These are phyloP conservation scores for Haematococcus sp. DNA, from an alignment of 139 green algal species.

Conservation along the genomic window DNA sequence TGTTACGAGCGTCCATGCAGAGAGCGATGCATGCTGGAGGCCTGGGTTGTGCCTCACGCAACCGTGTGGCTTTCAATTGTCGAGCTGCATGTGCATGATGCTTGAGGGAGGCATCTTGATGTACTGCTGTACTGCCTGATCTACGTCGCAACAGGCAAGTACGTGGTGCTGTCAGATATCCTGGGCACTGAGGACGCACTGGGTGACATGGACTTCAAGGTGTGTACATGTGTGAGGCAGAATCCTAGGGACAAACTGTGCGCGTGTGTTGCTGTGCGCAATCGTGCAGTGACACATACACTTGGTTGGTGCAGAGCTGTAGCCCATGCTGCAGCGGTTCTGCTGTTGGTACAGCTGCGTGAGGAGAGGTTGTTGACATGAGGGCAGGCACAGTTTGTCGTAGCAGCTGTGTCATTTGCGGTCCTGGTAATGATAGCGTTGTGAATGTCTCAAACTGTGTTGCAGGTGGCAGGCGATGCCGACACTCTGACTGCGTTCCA, in stretches of 20 bases:
- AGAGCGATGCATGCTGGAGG: too few relatives aligned
- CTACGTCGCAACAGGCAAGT: too few relatives aligned
- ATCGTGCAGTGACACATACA: slow-evolving; percentile 6
- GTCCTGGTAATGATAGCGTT: too few relatives aligned
- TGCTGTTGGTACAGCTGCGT: slow-evolving; percentile 9
- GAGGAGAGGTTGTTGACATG: too few relatives aligned
- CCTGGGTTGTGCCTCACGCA: too few relatives aligned
- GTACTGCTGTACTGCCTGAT: slow-evolving; percentile 4
- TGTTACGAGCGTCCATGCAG: too few relatives aligned
- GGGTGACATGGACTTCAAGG: slow-evolving; percentile 99
- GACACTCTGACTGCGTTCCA: slow-evolving; percentile 92
- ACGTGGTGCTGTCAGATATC: slow-evolving; percentile 92
- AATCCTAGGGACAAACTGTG: not conserved
- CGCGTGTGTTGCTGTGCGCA: not conserved
- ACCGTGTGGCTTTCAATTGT: too few relatives aligned
- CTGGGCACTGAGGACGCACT: slow-evolving; percentile 91
- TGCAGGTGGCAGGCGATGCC: slow-evolving; percentile 19
- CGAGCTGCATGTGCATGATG: too few relatives aligned
- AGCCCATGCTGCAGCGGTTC: not conserved
- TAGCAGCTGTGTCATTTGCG: too few relatives aligned
- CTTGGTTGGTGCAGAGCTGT: slow-evolving; percentile 4
- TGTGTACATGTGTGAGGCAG: slow-evolving; percentile 46
- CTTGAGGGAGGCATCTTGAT: too few relatives aligned
- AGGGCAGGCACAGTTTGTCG: too few relatives aligned
- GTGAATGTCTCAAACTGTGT: too few relatives aligned